These are phyloP conservation scores for Cucurbita moschata DNA, from an alignment of 306 rosid genomes.

Conservation along the genomic window DNA sequence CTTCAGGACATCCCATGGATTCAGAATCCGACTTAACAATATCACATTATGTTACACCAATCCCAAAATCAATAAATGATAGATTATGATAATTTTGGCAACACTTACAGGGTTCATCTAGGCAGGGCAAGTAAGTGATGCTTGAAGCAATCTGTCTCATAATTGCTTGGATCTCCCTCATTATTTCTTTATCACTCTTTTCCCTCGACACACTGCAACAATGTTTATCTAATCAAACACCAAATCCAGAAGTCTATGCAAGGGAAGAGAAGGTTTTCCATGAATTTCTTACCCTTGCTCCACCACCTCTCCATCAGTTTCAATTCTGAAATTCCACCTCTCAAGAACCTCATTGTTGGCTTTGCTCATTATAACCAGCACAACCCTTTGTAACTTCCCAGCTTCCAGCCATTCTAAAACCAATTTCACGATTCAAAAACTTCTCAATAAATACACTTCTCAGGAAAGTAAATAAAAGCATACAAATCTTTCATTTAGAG, in stretches of 20 bases:
- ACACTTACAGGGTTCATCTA: slow-evolving; percentile 76
- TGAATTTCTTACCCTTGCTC: slow-evolving; percentile 47
- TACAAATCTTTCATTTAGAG: not conserved
- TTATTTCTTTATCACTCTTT: slow-evolving; percentile 94
- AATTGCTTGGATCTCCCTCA: slow-evolving; percentile 98
- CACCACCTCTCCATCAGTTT: slow-evolving; percentile 76
- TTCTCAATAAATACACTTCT: not conserved
- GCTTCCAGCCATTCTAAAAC: slow-evolving; percentile 87
- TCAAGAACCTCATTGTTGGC: slow-evolving; percentile 74
- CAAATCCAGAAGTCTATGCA: not conserved
- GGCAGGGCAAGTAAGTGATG: slow-evolving; percentile 95
- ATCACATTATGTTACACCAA: too few species aligned
- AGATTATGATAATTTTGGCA: not conserved
- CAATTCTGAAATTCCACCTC: slow-evolving; percentile 98
- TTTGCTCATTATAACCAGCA: slow-evolving; percentile 72
- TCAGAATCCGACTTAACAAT: not conserved
- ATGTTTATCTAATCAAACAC: not conserved
- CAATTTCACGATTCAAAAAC: not conserved
- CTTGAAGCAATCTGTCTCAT: slow-evolving; percentile 99
- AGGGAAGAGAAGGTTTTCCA: not conserved
- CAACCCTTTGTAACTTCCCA: slow-evolving; percentile 93
- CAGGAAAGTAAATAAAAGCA: not conserved
- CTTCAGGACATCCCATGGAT: not conserved
- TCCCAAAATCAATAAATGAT: too few species aligned
- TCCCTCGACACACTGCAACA: slow-evolving; percentile 60